Percentiles rank a stretch among this genome's conserved stretches.
Conservation (phyloP, 805 yeast species). For the Metschnikowia gelsemii region DNA sequence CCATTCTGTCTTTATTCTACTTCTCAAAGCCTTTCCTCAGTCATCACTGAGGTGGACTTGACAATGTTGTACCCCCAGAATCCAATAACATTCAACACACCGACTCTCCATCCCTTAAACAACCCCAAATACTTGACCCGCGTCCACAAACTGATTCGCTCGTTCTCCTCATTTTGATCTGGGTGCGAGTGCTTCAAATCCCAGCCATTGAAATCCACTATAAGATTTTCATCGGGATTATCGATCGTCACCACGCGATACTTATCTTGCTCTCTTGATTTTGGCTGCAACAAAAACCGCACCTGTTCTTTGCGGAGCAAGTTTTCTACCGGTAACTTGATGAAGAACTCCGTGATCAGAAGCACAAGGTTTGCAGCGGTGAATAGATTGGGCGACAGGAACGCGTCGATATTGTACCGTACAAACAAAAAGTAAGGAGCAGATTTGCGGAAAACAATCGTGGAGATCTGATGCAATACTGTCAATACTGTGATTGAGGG, state of each 20-base stretch:
- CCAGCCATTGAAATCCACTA: conserved; percentile 46
- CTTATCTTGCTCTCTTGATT: conserved; percentile 36
- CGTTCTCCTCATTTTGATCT: neutral
- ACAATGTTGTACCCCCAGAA: conserved; percentile 75
- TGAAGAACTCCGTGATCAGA: conserved; percentile 65
- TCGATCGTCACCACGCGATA: conserved; percentile 43
- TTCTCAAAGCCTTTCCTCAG: conserved; percentile 20
- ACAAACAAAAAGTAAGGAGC: conserved; percentile 65
- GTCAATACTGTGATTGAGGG: conserved; percentile 44
- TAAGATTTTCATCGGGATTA: conserved; percentile 47
- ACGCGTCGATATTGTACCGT: conserved; percentile 63
- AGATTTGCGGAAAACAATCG: conserved; percentile 59
- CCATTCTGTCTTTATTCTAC: neutral
- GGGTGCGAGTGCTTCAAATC: conserved; percentile 8
- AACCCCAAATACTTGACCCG: conserved; percentile 31
- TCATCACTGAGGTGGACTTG: conserved; percentile 39
- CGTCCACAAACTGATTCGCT: conserved; percentile 47
- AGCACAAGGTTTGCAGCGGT: conserved; percentile 57
- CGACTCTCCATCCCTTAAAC: conserved; percentile 92
- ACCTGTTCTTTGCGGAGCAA: conserved; percentile 82
- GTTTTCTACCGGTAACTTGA: conserved; percentile 86
- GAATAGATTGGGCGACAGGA: conserved; percentile 59
- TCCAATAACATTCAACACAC: conserved; percentile 73
- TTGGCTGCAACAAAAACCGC: conserved; percentile 50
- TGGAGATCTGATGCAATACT: conserved; percentile 57